phyloP scores from a whole-genome alignment of 202 grass and related monocot species.

The Digitaria exilis region DNA sequence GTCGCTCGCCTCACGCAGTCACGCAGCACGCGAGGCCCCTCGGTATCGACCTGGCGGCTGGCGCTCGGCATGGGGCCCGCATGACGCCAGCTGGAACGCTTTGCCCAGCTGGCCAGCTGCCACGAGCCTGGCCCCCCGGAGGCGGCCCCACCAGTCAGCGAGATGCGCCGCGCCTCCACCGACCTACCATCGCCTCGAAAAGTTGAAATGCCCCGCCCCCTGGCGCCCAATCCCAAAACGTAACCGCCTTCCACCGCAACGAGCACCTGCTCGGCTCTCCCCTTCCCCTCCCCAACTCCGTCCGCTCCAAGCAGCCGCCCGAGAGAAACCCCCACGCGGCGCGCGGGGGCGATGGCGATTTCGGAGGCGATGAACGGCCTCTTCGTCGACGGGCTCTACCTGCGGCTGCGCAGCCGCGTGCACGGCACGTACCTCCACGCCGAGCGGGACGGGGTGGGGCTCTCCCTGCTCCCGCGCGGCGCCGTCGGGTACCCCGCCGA shows the following conservation, averaged over 20 bases:
- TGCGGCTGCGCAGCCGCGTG: conserved; percentile 19
- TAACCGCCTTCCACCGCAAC: background rate
- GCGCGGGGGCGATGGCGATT: background rate
- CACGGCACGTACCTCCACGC: background rate
- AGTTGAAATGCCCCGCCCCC: background rate
- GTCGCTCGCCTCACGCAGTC: background rate
- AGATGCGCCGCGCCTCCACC: background rate
- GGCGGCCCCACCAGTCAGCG: background rate
- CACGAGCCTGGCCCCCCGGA: background rate
- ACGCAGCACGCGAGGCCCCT: too few species aligned
- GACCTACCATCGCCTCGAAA: background rate
- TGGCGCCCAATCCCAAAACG: background rate
- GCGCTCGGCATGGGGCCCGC: background rate
- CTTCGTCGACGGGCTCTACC: background rate
- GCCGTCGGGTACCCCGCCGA: background rate
- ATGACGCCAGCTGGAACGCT: background rate
- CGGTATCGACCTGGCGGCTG: too few species aligned
- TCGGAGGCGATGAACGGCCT: conserved; percentile 7
- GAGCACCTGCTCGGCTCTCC: background rate
- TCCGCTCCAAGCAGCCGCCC: background rate
- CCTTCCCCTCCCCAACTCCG: too few species aligned
- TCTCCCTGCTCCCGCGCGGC: background rate
- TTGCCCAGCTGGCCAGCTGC: background rate
- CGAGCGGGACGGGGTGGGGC: background rate
- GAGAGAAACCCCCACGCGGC: too few species aligned